phyloP scores from a whole-genome alignment of 1,284 basidiomycete genomes.

The Tausonia pullulans region DNA sequence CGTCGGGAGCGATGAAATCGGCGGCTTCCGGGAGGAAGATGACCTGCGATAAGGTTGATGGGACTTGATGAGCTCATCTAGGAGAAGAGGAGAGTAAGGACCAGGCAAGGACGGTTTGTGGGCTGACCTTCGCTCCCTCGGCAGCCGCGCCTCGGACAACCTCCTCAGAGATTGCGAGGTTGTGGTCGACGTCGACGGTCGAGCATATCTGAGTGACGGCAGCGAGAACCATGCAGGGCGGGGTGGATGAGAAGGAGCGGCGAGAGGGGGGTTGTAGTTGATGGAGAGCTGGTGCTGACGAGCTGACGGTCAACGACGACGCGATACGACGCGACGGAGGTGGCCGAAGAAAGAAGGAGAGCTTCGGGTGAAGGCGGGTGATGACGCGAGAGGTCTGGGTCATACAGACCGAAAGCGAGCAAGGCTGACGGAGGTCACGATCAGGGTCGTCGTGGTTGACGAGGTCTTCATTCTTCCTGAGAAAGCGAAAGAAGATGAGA shows the following conservation, averaged over 20 bases:
- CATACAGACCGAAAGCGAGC: no score
- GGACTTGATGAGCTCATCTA: not conserved
- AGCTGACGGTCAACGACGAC: not conserved
- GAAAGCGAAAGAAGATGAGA: no score
- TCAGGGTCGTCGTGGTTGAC: no score
- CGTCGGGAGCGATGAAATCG: constrained; percentile 40
- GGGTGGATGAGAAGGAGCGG: constrained; percentile 56
- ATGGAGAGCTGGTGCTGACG: no score
- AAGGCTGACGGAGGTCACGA: no score
- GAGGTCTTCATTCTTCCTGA: no score
- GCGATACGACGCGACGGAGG: not conserved
- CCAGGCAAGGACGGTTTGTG: not conserved
- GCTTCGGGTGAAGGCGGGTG: no score
- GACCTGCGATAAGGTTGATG: constrained; percentile 20
- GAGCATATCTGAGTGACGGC: constrained; percentile 25
- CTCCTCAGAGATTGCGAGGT: constrained; percentile 27
- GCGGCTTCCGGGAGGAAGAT: constrained; percentile 41
- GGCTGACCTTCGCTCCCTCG: constrained; percentile 33
- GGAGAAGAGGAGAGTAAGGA: not conserved
- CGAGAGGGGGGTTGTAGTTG: not conserved
- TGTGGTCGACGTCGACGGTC: constrained; percentile 27
- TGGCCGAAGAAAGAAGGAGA: not conserved
- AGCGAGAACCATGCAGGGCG: constrained; percentile 50
- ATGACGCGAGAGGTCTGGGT: no score
- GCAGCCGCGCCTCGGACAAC: constrained; percentile 35